A percentile compares a stretch with the other conserved stretches of the same genome.
These are phyloP conservation scores for Flueggea neowawraea DNA, from an alignment of 441 rosid species.

Conservation along the genomic window DNA sequence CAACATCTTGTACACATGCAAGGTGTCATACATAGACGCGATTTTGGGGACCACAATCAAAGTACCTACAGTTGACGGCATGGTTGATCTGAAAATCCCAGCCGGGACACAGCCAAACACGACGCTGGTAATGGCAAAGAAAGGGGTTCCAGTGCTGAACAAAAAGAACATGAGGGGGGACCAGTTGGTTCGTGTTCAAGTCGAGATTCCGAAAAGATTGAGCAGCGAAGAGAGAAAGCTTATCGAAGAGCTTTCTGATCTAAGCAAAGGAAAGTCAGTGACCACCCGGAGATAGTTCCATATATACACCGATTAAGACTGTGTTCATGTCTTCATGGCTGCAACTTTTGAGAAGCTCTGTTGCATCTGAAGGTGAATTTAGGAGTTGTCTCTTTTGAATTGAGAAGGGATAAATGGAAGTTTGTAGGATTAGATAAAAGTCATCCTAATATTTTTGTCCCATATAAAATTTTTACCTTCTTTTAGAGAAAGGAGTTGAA, in stretches of 20 bases:
- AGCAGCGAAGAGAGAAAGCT: slow-evolving; percentile 84
- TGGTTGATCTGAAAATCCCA: slow-evolving; percentile 91
- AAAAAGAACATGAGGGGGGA: slow-evolving; percentile 93
- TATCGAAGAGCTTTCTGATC: slow-evolving; percentile 84
- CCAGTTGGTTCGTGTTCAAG: slow-evolving; percentile 92
- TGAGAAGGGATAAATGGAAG: no score
- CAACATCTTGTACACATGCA: slow-evolving; percentile 78
- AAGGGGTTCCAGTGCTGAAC: slow-evolving; percentile 85
- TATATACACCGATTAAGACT: neutral
- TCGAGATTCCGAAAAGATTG: slow-evolving; percentile 92
- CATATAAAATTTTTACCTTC: no score
- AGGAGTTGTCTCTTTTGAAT: slow-evolving; percentile 1
- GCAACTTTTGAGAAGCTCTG: slow-evolving; percentile 7
- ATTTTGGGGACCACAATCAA: slow-evolving; percentile 82
- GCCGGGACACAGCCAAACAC: slow-evolving; percentile 94
- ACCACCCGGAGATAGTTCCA: slow-evolving; percentile 57
- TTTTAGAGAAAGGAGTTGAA: no score
- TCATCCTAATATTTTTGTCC: no score
- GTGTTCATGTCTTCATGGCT: neutral
- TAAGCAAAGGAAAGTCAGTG: slow-evolving; percentile 85
- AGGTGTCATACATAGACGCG: slow-evolving; percentile 88
- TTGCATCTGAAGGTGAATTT: neutral
- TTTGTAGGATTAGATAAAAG: no score
- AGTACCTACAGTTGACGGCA: slow-evolving; percentile 93
- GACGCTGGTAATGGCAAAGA: slow-evolving; percentile 90